These are phyloP conservation scores for Fraxinus albicans DNA, from an alignment of 305 asterid genomes.

Conservation along the genomic window DNA sequence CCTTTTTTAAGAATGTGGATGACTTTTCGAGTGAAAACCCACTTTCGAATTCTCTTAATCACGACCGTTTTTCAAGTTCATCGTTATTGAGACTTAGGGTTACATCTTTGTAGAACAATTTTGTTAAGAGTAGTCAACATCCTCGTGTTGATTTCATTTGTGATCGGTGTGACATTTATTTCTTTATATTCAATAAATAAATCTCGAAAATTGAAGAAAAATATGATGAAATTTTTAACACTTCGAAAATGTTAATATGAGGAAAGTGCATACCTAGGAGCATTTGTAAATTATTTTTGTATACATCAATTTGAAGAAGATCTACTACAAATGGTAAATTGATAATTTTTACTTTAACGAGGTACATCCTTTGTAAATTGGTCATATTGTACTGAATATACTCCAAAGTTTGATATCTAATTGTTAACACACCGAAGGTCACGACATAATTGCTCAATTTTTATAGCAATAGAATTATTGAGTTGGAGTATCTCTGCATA, in stretches of 20 bases:
- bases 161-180: neutral
- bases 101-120: neutral
- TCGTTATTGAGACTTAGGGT: neutral
- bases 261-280: neutral
- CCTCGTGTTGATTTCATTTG: neutral
- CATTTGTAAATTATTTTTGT: neutral
- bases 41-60: neutral
- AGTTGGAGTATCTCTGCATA: neutral
- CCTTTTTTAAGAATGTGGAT: neutral
- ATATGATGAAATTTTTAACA: neutral
- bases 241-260: neutral
- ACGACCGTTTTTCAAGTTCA: neutral
- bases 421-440: neutral
- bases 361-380: neutral
- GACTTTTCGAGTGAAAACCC: neutral
- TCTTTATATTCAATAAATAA: neutral
- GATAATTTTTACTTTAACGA: neutral
- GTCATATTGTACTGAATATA: neutral
- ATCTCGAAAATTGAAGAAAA: neutral
- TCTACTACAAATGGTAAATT: neutral
- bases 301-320: neutral
- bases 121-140: neutral
- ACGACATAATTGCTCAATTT: neutral
- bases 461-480: neutral
- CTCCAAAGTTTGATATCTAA: neutral